Base-by-base conservation (phyloP, 2,329 filamentous ascomycete species). In the Xylaria digitata region DNA sequence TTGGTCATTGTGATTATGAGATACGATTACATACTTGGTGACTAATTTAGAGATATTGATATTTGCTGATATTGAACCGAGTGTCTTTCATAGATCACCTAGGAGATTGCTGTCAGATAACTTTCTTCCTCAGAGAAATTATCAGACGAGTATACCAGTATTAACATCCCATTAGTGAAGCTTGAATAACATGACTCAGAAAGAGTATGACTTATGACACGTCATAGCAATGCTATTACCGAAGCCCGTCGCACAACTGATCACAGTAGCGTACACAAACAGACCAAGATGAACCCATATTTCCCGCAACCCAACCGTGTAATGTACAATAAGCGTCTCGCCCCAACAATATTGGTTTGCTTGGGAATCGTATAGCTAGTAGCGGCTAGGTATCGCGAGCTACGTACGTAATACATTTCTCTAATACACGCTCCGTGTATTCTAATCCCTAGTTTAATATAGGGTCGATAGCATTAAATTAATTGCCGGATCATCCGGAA, bases 111-210 rank as follows among this genome's bases (percentile, higher is more conserved):
- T 2, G n/a, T 37, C n/a, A 42, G 7, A 53, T 7, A 40, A 15
- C 5, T 1, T 37, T 37, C 11, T 48, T 19, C 37, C 13, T 40
- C 13, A 2, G 2, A 37, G 15, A 40, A 19, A 19, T 37, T 11
- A 49, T 37, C 23, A 32, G 43, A 59, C n/a, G 13, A 6, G 3
- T 17, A 6, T 50, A 7, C 19, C 19, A n/a, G 4, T 7, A 53
- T 40, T 19, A 19, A 17, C 6, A 59, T 40, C 8, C 4, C 57
- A 32, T 17, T 23, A 9, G 9, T 43, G 15, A 43, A 30, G 23
- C 5, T 43, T 55, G 19, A 53, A 61, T 19, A 43, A 6, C 3
- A 37, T 53, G 49, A 46, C 58, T 46, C 17, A 53, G 9, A 23
- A 7, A 30, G 40, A 9, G 21, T 32, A 21, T 45, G n/a, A 53